A percentile compares a stretch with the other conserved stretches of the same genome.
Evolutionary conservation across 805 yeast species (phyloP).

Genomic region (Citeromyces matritensis): DNA sequence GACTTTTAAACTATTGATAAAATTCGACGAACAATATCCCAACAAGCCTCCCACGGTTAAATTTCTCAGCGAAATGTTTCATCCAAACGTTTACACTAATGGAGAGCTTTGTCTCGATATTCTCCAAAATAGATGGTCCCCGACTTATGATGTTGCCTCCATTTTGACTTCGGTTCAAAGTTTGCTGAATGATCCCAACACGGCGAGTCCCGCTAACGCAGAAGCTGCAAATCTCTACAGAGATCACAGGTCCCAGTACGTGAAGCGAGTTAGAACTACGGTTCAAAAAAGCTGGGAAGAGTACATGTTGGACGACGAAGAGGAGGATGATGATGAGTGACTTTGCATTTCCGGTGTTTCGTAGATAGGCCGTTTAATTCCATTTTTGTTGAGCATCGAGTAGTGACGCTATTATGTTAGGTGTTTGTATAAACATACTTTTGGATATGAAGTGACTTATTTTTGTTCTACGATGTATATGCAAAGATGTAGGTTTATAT

Average conservation of each 20-base stretch:
- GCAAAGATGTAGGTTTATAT: too few species aligned
- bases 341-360: background rate
- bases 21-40: constrained; percentile 94
- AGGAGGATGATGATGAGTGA: constrained; percentile 19
- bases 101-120: constrained; percentile 96
- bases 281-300: constrained; percentile 93
- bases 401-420: too few species aligned
- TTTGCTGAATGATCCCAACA: constrained; percentile 89
- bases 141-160: constrained; percentile 94
- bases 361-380: background rate
- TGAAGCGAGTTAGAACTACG: constrained; percentile 83
- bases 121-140: constrained; percentile 95
- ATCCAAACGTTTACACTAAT: constrained; percentile 90
- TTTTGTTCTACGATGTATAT: too few species aligned
- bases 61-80: constrained; percentile 90
- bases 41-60: constrained; percentile 92
- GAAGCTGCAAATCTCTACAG: constrained; percentile 94
- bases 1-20: constrained; percentile 72
- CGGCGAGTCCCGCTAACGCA: constrained; percentile 92
- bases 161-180: constrained; percentile 88
- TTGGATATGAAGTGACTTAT: too few species aligned
- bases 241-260: constrained; percentile 88
- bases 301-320: constrained; percentile 47
- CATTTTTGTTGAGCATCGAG: constrained; percentile 1
- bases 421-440: too few species aligned